These are phyloP conservation scores for Termitomyces sp. DNA, from an alignment of 768 basidiomycete species.

Conservation along the genomic window DNA sequence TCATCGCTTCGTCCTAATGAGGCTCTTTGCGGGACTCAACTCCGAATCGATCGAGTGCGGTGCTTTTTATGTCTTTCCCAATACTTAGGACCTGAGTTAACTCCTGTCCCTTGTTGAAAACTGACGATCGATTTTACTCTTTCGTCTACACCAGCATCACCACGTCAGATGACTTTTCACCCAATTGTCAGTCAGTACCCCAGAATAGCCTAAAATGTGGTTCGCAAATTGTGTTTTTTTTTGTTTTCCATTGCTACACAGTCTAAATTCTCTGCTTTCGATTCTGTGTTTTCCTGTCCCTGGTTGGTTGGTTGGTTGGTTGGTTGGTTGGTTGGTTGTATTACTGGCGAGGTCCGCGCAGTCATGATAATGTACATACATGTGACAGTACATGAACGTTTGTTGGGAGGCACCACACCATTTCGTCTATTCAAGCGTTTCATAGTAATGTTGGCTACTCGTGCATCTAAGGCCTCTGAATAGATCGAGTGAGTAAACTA, in stretches of 20 bases:
- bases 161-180: neutral
- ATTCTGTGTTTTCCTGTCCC: too few relatives aligned
- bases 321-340: too few relatives aligned
- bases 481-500: too few relatives aligned
- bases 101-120: neutral
- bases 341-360: too few relatives aligned
- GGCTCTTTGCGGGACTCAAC: neutral
- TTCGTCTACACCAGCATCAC: neutral
- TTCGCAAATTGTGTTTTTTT: neutral
- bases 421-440: neutral
- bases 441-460: neutral
- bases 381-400: neutral
- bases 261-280: neutral
- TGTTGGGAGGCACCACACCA: neutral
- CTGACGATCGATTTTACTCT: conserved; percentile 16
- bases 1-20: neutral
- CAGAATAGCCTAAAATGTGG: too few relatives aligned
- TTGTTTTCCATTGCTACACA: too few relatives aligned
- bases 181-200: too few relatives aligned
- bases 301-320: too few relatives aligned
- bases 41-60: neutral
- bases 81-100: neutral
- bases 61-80: too few relatives aligned
- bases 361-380: neutral
- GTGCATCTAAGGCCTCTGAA: neutral